Percentiles rank a stretch among this genome's conserved stretches.
Conservation (phyloP, 2,329 filamentous ascomycete species). For the Arthrobotrys entomopaga region DNA sequence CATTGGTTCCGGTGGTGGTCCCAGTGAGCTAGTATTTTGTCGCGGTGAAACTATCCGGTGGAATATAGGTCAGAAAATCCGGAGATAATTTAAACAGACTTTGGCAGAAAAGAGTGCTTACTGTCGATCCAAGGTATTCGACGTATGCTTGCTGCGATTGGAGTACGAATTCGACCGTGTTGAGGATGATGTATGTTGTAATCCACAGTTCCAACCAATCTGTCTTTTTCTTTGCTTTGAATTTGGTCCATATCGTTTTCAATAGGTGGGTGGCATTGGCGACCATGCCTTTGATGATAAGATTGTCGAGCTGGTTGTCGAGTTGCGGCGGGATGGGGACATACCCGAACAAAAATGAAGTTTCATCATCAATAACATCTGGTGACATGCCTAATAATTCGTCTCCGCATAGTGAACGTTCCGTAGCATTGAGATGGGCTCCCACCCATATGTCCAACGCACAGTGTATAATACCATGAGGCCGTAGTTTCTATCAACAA, state of each 20-base stretch:
- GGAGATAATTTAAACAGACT: no score
- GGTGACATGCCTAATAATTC: constrained; percentile 45
- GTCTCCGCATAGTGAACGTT: constrained; percentile 49
- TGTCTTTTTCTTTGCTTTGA: constrained; percentile 51
- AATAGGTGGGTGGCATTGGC: constrained; percentile 44
- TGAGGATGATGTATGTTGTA: constrained; percentile 43
- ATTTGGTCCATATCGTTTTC: constrained; percentile 52
- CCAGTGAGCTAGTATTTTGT: constrained; percentile 53
- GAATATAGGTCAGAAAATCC: background rate
- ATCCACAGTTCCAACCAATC: constrained; percentile 51
- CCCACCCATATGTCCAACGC: constrained; percentile 53
- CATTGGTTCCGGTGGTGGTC: constrained; percentile 46
- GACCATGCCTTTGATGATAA: constrained; percentile 52
- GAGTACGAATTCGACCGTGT: constrained; percentile 50
- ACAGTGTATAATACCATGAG: constrained; percentile 51
- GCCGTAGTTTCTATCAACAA: constrained; percentile 41
- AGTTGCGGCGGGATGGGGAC: constrained; percentile 49
- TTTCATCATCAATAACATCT: constrained; percentile 46
- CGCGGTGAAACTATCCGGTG: constrained; percentile 38
- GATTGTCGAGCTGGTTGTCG: constrained; percentile 51
- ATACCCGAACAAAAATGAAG: constrained; percentile 50
- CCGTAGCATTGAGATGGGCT: constrained; percentile 48
- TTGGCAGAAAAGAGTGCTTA: constrained; percentile 7
- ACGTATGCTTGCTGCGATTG: constrained; percentile 51
- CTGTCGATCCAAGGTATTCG: constrained; percentile 49